Percentiles rank a stretch among this genome's conserved stretches.
Conservation (phyloP, 2,329 filamentous ascomycete species). For the Penicillium sp. region DNA sequence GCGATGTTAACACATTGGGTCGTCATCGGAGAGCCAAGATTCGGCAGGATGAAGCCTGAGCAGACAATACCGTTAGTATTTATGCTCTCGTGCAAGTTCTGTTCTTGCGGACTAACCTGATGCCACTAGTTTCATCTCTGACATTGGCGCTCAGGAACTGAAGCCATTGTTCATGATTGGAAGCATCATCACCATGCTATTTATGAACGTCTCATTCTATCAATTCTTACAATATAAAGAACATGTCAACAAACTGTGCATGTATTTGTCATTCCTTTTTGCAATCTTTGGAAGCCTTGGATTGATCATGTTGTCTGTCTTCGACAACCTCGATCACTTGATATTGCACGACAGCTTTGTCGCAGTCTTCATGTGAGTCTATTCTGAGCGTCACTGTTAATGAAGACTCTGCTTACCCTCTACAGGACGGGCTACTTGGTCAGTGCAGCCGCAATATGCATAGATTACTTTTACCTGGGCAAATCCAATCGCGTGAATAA, state of each 20-base stretch:
- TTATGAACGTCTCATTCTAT: slow-evolving; percentile 19
- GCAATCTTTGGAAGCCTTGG: slow-evolving; percentile 17
- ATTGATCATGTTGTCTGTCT: slow-evolving; percentile 16
- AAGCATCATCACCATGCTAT: slow-evolving; percentile 17
- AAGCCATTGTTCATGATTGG: slow-evolving; percentile 19
- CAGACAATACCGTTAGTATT: slow-evolving; percentile 19
- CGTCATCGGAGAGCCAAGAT: slow-evolving; percentile 16
- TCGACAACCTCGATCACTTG: slow-evolving; percentile 19
- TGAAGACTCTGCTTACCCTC: slow-evolving; percentile 3
- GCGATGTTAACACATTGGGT: slow-evolving; percentile 19
- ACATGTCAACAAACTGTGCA: slow-evolving; percentile 15
- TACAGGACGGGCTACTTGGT: slow-evolving; percentile 15
- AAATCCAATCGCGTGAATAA: slow-evolving; percentile 10
- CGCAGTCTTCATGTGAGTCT: slow-evolving; percentile 19
- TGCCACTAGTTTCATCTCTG: slow-evolving; percentile 17
- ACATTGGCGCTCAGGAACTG: slow-evolving; percentile 17
- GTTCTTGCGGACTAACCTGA: background rate
- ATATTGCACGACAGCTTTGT: slow-evolving; percentile 17
- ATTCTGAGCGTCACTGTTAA: background rate
- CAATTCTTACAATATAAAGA: slow-evolving; percentile 17
- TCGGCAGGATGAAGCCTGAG: slow-evolving; percentile 19
- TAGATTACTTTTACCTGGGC: slow-evolving; percentile 19
- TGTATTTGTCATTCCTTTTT: slow-evolving; percentile 17
- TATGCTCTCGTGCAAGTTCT: background rate
- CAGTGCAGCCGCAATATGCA: slow-evolving; percentile 16